A percentile compares a stretch with the other conserved stretches of the same genome.
Conservation (phyloP, 257 asterid genomes). For the Capsicum baccatum region DNA sequence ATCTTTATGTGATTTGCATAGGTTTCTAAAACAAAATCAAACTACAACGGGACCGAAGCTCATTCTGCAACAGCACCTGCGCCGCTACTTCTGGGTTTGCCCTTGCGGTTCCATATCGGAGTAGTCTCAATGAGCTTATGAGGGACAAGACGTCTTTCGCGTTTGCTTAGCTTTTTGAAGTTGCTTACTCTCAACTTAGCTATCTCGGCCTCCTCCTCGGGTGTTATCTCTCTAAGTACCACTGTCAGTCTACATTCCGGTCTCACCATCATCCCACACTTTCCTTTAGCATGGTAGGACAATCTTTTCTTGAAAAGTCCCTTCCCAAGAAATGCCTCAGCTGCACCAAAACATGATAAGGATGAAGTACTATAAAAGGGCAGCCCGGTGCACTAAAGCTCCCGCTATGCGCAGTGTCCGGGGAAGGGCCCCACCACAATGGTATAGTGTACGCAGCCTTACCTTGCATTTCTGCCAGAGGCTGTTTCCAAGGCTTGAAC, state of each 20-base stretch:
- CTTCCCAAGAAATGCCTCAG: conserved; percentile 95
- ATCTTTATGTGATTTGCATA: conserved; percentile 6
- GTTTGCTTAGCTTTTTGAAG: conserved; percentile 70
- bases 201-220: conserved; percentile 89
- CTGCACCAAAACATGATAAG: conserved; percentile 41
- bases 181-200: conserved; percentile 85
- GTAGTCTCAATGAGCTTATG: conserved; percentile 86
- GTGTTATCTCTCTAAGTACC: conserved; percentile 79
- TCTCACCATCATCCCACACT: conserved; percentile 64
- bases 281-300: conserved; percentile 74
- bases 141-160: conserved; percentile 82
- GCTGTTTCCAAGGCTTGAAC: no score
- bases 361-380: neutral
- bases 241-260: conserved; percentile 88
- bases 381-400: no score
- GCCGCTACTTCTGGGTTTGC: conserved; percentile 45
- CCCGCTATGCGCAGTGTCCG: no score
- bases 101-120: conserved; percentile 88
- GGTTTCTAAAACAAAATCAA: neutral
- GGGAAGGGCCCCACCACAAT: no score
- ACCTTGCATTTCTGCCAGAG: no score
- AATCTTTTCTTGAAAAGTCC: conserved; percentile 77
- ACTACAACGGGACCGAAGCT: neutral
- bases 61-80: conserved; percentile 45
- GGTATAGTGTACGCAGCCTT: no score